phyloP scores from a whole-genome alignment of 208 protist species.

The Histomonas meleagridis region DNA sequence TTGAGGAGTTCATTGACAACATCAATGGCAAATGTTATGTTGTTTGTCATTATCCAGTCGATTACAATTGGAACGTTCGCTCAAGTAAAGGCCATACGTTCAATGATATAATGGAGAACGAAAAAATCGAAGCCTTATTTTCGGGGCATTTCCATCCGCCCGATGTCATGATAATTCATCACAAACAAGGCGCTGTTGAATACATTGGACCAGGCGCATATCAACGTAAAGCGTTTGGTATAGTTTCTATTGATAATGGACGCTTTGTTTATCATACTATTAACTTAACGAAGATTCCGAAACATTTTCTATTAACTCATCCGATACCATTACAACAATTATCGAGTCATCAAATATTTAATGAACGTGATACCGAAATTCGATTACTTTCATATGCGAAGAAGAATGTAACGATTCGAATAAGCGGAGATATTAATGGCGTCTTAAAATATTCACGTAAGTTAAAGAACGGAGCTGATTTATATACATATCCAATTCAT shows the following conservation, averaged over 20 bases:
- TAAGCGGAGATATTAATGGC: background rate
- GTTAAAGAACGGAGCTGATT: background rate
- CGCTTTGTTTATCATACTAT: background rate
- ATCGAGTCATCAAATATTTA: background rate
- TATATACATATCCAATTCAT: background rate
- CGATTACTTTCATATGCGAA: background rate
- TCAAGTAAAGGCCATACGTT: background rate
- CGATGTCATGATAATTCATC: background rate
- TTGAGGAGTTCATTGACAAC: background rate
- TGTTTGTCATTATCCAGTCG: background rate
- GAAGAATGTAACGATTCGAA: background rate
- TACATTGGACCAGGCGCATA: background rate
- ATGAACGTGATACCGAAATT: background rate
- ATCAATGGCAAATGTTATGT: background rate
- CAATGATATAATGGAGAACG: background rate
- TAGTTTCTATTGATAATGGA: background rate
- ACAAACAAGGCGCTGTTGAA: background rate
- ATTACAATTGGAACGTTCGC: background rate
- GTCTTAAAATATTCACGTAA: background rate
- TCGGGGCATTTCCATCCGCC: background rate
- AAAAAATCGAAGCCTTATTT: background rate
- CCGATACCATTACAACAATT: background rate
- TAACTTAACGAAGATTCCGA: background rate
- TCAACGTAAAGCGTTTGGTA: background rate
- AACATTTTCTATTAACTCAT: background rate